phyloP scores from a whole-genome alignment of 768 basidiomycete genomes.

The Lactarius pseudohatsudake region DNA sequence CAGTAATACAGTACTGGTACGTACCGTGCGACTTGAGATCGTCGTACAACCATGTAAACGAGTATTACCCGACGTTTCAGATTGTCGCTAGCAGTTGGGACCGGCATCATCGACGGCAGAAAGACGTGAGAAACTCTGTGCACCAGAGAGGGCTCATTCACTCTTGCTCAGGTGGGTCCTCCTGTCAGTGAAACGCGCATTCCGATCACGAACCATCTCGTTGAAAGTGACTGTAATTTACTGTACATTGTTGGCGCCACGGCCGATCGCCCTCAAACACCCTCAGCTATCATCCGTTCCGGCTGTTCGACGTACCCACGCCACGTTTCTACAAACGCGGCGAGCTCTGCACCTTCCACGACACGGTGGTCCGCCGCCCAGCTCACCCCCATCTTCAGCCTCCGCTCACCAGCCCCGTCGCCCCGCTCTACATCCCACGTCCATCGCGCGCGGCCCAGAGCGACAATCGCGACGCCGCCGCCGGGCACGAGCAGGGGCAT shows the following conservation, averaged over 20 bases:
- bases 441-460: slow-evolving; percentile 77
- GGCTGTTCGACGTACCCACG: slow-evolving; percentile 76
- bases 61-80: not conserved
- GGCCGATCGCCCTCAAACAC: slow-evolving; percentile 34
- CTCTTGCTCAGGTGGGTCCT: no score
- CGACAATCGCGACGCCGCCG: slow-evolving; percentile 84
- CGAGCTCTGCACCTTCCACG: slow-evolving; percentile 86
- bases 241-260: not conserved
- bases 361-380: slow-evolving; percentile 90
- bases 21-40: not conserved
- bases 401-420: slow-evolving; percentile 48
- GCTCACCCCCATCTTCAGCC: slow-evolving; percentile 63
- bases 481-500: slow-evolving; percentile 77
- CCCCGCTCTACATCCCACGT: slow-evolving; percentile 64
- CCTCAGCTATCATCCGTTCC: slow-evolving; percentile 59
- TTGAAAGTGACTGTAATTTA: not conserved
- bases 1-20: not conserved
- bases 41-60: not conserved
- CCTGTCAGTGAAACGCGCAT: not conserved
- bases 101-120: not conserved
- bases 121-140: not conserved
- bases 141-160: not conserved
- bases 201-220: not conserved
- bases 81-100: not conserved
- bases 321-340: slow-evolving; percentile 87